Evolutionary conservation across 805 yeast genomes (phyloP), one percentile per base, ranked within the genome.

Genomic region (Yarrowia sp.): DNA sequence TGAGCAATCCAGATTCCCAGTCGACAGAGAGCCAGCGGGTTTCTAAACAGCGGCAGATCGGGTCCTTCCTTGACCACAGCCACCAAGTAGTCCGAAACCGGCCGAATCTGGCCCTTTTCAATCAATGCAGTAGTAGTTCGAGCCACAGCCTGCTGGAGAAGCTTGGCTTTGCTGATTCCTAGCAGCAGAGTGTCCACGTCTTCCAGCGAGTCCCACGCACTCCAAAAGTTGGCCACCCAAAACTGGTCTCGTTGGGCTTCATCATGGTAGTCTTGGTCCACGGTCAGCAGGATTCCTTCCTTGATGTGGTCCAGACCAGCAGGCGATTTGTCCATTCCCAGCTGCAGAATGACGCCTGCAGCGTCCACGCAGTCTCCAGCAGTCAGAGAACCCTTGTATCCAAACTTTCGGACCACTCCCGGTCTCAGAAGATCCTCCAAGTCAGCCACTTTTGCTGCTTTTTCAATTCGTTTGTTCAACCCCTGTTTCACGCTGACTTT

Each of bases 321-420:
- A 2, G 39, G 33, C 10, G 60, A 43, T 8, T 33, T 40, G 36
- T 66, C 70, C 34, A 69, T 63, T 33, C 79, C 77, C 9, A 70
- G 69, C 74, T 95, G 98, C 30, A 95, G 79, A 66, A 94, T 76
- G 1, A 98, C 97, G 3, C 92, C 85, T 9, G 95, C 79, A 0
- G 97, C 85, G 74, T 95, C 98, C 3, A 91, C 97, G 74, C 89
- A 92, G 76, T 95, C 99, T 77, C 92, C 90, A 0, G 98, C 98
- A 44, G 96, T 87, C 15, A 94, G 81, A 14, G 90, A 86, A 1
- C 98, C 97, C 69, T 90, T 86, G 74, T 84, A 94, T 0, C 99
- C 99, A 78, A 85, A 92, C 7, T 90, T 86, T 69, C 97, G 83
- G 9, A 92, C 83, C 69, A 95, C 92, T 0, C 99, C 98, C 50